Percentiles rank a stretch among this genome's conserved stretches.
Evolutionary conservation across 345 rosid species (phyloP).

Genomic region (Linum tenue): DNA sequence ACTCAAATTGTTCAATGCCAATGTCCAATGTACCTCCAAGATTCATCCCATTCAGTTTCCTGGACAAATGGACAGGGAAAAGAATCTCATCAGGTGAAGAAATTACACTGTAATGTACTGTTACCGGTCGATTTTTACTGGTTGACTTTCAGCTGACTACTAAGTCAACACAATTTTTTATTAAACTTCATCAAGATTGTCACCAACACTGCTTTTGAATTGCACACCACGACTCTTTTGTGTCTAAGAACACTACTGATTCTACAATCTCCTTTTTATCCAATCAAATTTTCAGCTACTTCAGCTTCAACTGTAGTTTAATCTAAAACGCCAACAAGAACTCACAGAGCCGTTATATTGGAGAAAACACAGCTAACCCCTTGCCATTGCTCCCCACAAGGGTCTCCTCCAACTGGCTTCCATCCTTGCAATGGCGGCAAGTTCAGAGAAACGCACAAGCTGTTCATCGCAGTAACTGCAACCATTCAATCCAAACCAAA

Average conservation of each 20-base stretch:
- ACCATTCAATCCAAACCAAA: constrained; percentile 1
- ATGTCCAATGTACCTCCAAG: constrained; percentile 54
- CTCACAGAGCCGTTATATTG: constrained; percentile 73
- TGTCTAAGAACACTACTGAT: too few relatives aligned
- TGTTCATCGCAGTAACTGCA: constrained; percentile 66
- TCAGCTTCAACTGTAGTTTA: too few relatives aligned
- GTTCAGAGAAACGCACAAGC: constrained; percentile 51
- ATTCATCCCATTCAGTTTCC: constrained; percentile 52
- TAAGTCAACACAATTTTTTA: too few relatives aligned
- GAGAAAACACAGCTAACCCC: constrained; percentile 73
- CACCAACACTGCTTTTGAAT: too few relatives aligned
- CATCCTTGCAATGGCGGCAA: constrained; percentile 57
- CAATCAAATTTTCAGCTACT: too few relatives aligned
- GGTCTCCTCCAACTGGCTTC: constrained; percentile 84
- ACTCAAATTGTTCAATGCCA: constrained; percentile 43
- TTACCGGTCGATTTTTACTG: too few relatives aligned
- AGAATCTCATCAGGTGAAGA: neutral
- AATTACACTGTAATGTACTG: too few relatives aligned
- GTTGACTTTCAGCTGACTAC: too few relatives aligned
- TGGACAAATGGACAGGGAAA: constrained; percentile 26
- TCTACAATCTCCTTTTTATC: too few relatives aligned
- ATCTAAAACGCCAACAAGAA: neutral
- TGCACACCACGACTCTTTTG: too few relatives aligned
- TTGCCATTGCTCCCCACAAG: constrained; percentile 79
- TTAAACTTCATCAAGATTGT: too few relatives aligned